Conservation (phyloP, 805 yeast genomes). For the Zygosaccharomyces gambellarensis region DNA sequence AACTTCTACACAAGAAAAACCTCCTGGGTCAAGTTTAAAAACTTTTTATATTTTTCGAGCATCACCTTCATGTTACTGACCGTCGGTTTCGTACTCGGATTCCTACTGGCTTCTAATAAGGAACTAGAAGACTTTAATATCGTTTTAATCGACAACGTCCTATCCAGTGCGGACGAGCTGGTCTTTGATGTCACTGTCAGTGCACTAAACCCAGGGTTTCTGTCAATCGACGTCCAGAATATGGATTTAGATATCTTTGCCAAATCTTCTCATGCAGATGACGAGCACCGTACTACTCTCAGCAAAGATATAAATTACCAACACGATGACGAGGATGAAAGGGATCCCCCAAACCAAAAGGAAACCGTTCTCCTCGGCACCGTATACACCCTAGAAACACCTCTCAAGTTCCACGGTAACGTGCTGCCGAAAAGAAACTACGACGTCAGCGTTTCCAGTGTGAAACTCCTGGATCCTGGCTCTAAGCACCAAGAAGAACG, state of each 20-base stretch:
- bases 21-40: slow-evolving; percentile 32
- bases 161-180: slow-evolving; percentile 79
- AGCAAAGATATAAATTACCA: not conserved
- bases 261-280: slow-evolving; percentile 47
- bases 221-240: slow-evolving; percentile 56
- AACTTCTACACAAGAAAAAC: slow-evolving; percentile 38
- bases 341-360: slow-evolving; percentile 20
- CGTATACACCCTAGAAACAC: slow-evolving; percentile 60
- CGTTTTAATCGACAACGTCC: slow-evolving; percentile 57
- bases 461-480: slow-evolving; percentile 74
- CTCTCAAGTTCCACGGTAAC: slow-evolving; percentile 72
- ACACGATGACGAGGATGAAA: slow-evolving; percentile 8
- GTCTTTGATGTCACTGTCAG: slow-evolving; percentile 72
- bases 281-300: not conserved
- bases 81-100: slow-evolving; percentile 77
- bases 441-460: slow-evolving; percentile 58
- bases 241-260: slow-evolving; percentile 85
- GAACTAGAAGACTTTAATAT: slow-evolving; percentile 69
- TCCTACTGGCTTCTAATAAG: slow-evolving; percentile 78
- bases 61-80: slow-evolving; percentile 47
- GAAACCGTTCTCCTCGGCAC: slow-evolving; percentile 77
- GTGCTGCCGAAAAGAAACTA: slow-evolving; percentile 55
- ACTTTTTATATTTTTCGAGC: slow-evolving; percentile 34
- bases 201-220: slow-evolving; percentile 84
- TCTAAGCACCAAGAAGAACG: slow-evolving; percentile 29